Evolutionary conservation across 768 basidiomycete species (phyloP), one percentile per base, ranked within the genome.

Genomic region (Dictyophora rubrovolvata): DNA sequence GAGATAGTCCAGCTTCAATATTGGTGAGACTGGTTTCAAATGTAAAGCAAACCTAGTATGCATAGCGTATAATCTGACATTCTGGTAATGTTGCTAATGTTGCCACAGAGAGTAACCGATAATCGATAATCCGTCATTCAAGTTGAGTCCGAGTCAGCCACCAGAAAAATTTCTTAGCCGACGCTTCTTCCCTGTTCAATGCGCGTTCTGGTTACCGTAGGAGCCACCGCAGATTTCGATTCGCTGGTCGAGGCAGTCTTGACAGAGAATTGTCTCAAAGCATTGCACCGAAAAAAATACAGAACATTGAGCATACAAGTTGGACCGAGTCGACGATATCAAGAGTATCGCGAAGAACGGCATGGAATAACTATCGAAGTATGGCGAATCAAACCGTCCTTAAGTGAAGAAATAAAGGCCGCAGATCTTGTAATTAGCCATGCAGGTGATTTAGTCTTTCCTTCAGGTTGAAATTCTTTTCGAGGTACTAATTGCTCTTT

Each of bases 11-110:
- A 63, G 60, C 65, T 56, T 60, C 57, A 56, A 54, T 36, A 64
- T 59, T 62, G 35, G 50, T 22, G 12, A n/a, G 48, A 22, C 46
- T 37, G 60, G 48, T 20, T 3, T 18, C 57, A 52, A 48, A 35
- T 62, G 57, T 53, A 59, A 36, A 48, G 61, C 46, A 63, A 58
- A 77, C 93, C 93, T 75, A 96, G 73, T 28, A 94, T 83, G 67
- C 91, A 93, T 56, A 95, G 82, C 54, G 90, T 93, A 72, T 96
- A 95, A 18, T 92, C 93, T 93, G 94, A 94, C 42, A 42, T 42
- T 28, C 28, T 28, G n/a, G n/a, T 28, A 28, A 28, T 28, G 7
- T 28, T 28, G 28, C 28, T 7, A n/a, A n/a, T n/a, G n/a, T n/a
- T n/a, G n/a, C n/a, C n/a, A n/a, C n/a, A n/a, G n/a, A n/a, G n/a